Evolutionary conservation across 208 protist species (phyloP).

Genomic region (Crithidia fasciculata): DNA sequence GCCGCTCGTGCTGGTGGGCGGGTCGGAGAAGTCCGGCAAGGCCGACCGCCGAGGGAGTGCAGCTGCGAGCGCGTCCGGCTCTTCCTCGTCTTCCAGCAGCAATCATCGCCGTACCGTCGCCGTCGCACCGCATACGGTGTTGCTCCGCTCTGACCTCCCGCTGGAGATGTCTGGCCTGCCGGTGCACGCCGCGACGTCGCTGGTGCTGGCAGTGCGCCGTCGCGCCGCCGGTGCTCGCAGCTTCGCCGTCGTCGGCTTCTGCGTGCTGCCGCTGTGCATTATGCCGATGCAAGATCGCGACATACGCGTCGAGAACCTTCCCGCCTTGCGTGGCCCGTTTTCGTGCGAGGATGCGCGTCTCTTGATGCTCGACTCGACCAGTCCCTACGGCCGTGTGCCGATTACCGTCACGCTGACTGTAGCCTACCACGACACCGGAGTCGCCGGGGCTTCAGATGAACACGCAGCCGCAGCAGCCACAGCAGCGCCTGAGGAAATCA

Average conservation of each 20-base stretch:
- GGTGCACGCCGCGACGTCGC: slow-evolving; percentile 82
- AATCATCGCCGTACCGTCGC: neutral
- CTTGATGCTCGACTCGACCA: slow-evolving; percentile 77
- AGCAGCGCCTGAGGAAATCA: slow-evolving; percentile 28
- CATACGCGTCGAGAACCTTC: slow-evolving; percentile 83
- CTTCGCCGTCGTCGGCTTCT: slow-evolving; percentile 82
- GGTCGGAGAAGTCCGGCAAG: neutral
- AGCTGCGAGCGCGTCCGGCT: slow-evolving; percentile 20
- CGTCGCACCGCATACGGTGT: slow-evolving; percentile 6
- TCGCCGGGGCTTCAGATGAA: slow-evolving; percentile 5
- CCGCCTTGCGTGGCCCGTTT: slow-evolving; percentile 82
- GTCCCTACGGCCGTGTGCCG: slow-evolving; percentile 82
- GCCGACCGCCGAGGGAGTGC: neutral
- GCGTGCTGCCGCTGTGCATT: slow-evolving; percentile 88
- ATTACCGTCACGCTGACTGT: slow-evolving; percentile 76
- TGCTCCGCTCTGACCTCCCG: slow-evolving; percentile 64
- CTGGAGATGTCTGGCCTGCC: slow-evolving; percentile 75
- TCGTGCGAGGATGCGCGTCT: slow-evolving; percentile 87
- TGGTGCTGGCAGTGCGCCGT: slow-evolving; percentile 85
- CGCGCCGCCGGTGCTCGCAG: slow-evolving; percentile 34
- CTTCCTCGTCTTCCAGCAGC: slow-evolving; percentile 21
- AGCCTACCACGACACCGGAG: slow-evolving; percentile 75
- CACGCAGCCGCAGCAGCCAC: slow-evolving; percentile 5
- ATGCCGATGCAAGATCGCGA: slow-evolving; percentile 88
- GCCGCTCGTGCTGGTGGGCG: slow-evolving; percentile 43